A percentile compares a stretch with the other conserved stretches of the same genome.
Conservation (phyloP, 1,284 basidiomycete species). For the Anthracocystis panici-leucophaei region DNA sequence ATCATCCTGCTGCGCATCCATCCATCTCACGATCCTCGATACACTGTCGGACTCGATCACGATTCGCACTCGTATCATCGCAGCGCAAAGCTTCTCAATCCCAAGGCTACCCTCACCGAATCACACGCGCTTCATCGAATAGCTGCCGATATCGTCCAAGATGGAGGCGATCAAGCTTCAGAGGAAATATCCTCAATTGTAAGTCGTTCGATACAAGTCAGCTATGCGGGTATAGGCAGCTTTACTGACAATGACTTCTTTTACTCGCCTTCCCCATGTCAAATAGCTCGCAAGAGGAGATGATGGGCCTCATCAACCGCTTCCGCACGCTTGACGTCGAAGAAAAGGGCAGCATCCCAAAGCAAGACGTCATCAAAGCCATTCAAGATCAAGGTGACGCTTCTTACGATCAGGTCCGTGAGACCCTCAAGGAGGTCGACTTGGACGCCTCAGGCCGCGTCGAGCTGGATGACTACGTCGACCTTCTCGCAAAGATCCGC, state of each 20-base stretch:
- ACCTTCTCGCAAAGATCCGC: constrained; percentile 85
- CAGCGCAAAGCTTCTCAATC: not conserved
- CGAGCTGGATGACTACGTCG: constrained; percentile 97
- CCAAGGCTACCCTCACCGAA: not conserved
- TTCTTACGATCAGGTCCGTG: constrained; percentile 70
- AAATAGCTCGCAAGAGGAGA: constrained; percentile 68
- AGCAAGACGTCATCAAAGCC: constrained; percentile 66
- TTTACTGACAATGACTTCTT: not conserved
- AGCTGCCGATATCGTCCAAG: constrained; percentile 6
- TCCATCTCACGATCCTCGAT: not conserved
- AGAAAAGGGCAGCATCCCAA: constrained; percentile 64
- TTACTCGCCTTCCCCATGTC: not conserved
- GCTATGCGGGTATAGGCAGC: no score
- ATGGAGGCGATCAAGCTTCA: constrained; percentile 89
- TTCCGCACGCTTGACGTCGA: constrained; percentile 67
- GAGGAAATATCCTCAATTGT: constrained; percentile 96
- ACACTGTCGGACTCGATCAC: not conserved
- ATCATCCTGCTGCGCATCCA: constrained; percentile 1
- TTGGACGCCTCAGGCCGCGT: constrained; percentile 95
- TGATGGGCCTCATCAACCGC: constrained; percentile 66
- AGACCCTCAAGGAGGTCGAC: constrained; percentile 91
- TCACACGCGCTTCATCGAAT: not conserved
- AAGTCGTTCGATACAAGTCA: constrained; percentile 70
- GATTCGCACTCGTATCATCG: not conserved
- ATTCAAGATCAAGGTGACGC: constrained; percentile 61